These are phyloP conservation scores for Cladosporium colombiae DNA, from an alignment of 2,329 filamentous ascomycete species.

Conservation along the genomic window DNA sequence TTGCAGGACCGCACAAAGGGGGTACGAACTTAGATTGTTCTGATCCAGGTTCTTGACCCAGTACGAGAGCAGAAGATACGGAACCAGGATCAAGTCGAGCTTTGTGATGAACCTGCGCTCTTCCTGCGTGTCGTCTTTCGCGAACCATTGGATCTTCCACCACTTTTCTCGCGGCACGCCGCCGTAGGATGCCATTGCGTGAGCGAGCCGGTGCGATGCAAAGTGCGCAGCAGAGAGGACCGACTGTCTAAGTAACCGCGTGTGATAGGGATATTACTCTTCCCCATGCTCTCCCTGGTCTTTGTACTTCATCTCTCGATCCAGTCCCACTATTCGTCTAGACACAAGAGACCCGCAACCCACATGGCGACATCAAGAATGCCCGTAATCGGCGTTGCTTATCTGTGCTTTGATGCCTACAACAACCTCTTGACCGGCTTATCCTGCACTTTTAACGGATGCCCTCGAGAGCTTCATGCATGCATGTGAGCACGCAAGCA, in stretches of 20 bases:
- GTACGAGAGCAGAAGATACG: constrained; percentile 57
- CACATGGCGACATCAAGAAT: neutral
- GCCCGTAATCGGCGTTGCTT: neutral
- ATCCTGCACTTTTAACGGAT: neutral
- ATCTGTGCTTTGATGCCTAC: neutral
- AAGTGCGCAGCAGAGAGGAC: neutral
- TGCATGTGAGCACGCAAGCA: neutral
- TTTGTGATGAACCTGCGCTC: constrained; percentile 57
- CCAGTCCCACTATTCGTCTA: neutral
- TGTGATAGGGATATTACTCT: neutral
- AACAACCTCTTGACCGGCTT: neutral
- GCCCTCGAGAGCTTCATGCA: neutral
- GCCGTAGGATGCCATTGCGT: neutral
- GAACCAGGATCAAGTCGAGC: constrained; percentile 58
- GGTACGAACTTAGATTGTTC: constrained; percentile 52
- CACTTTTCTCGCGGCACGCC: neutral
- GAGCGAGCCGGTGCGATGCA: neutral
- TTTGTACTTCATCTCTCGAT: neutral
- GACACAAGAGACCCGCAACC: neutral
- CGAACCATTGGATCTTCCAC: constrained; percentile 48
- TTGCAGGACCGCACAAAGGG: too few species aligned
- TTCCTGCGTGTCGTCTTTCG: constrained; percentile 49
- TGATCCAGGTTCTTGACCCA: constrained; percentile 60
- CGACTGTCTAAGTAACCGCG: neutral
- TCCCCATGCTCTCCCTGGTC: neutral